phyloP scores from a whole-genome alignment of 805 yeast species.

The Wickerhamomyces chambardii region DNA sequence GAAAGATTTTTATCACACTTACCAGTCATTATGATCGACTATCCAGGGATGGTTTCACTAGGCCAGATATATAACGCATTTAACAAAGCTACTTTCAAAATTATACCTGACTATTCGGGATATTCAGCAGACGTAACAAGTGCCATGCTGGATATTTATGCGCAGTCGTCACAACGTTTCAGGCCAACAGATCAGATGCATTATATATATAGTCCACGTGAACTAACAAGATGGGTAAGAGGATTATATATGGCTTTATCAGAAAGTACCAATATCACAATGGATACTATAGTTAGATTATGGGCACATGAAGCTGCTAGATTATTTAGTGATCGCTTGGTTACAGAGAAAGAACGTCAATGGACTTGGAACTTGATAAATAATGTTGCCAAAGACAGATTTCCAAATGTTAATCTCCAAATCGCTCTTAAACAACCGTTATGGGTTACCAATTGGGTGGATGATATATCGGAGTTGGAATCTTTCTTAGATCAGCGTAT shows the following conservation, averaged over 20 bases:
- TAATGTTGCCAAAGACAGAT: slow-evolving; percentile 24
- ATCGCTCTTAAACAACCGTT: slow-evolving; percentile 39
- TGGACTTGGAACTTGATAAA: slow-evolving; percentile 37
- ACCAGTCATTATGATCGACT: slow-evolving; percentile 62
- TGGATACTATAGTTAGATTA: slow-evolving; percentile 43
- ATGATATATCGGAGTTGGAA: slow-evolving; percentile 34
- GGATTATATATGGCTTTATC: slow-evolving; percentile 54
- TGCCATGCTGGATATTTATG: slow-evolving; percentile 62
- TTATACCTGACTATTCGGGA: slow-evolving; percentile 52
- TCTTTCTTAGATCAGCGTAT: slow-evolving; percentile 57
- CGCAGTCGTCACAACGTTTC: slow-evolving; percentile 31
- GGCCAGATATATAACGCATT: slow-evolving; percentile 58
- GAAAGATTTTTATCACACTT: slow-evolving; percentile 60
- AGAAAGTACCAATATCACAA: slow-evolving; percentile 23
- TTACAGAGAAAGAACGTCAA: slow-evolving; percentile 30
- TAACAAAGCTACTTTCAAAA: slow-evolving; percentile 43
- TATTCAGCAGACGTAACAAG: slow-evolving; percentile 41
- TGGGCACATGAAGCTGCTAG: slow-evolving; percentile 82
- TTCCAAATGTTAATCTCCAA: slow-evolving; percentile 34
- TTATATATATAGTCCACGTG: slow-evolving; percentile 83
- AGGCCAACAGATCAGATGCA: slow-evolving; percentile 34
- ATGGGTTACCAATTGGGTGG: slow-evolving; percentile 72
- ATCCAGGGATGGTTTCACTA: slow-evolving; percentile 61
- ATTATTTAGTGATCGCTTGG: slow-evolving; percentile 68
- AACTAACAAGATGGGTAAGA: slow-evolving; percentile 77